Conservation (phyloP, 2,329 filamentous ascomycete genomes). For the Colletotrichum sp. region DNA sequence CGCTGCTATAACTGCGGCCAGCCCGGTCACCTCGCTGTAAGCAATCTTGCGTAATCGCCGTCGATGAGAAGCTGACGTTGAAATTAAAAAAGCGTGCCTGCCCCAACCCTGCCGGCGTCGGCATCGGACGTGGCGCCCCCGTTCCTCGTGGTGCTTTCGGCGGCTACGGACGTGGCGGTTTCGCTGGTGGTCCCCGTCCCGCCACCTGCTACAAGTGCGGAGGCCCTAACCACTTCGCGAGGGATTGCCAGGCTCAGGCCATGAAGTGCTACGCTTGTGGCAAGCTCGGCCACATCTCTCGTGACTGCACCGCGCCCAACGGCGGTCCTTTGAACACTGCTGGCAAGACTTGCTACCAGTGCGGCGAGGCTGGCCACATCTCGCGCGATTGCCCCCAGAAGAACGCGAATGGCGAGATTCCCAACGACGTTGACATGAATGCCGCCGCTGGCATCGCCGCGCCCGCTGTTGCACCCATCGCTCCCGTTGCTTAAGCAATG, state of each 20-base stretch:
- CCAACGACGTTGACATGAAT: slow-evolving; percentile 47
- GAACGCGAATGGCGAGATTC: slow-evolving; percentile 57
- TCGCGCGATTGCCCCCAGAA: slow-evolving; percentile 91
- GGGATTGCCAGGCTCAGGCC: slow-evolving; percentile 96
- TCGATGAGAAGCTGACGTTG: neutral
- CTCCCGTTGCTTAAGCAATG: slow-evolving; percentile 44
- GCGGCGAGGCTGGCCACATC: slow-evolving; percentile 94
- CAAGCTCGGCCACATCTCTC: slow-evolving; percentile 88
- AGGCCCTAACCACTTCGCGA: slow-evolving; percentile 96
- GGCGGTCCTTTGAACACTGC: slow-evolving; percentile 94
- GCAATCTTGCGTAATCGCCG: slow-evolving; percentile 34
- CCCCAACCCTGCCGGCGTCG: slow-evolving; percentile 71
- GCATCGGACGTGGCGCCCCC: slow-evolving; percentile 69
- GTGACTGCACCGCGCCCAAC: slow-evolving; percentile 95
- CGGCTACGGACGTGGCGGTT: slow-evolving; percentile 75
- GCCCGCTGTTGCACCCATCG: slow-evolving; percentile 38
- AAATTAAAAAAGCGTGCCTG: slow-evolving; percentile 75
- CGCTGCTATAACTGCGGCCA: slow-evolving; percentile 98
- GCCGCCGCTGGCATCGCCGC: slow-evolving; percentile 42
- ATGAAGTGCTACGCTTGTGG: slow-evolving; percentile 99
- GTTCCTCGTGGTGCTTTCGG: slow-evolving; percentile 75
- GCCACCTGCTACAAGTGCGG: slow-evolving; percentile 78
- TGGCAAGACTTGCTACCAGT: slow-evolving; percentile 98
- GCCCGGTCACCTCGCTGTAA: slow-evolving; percentile 87
- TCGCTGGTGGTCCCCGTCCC: slow-evolving; percentile 70